These are phyloP conservation scores for Darksidea phi DNA, from an alignment of 495 filamentous ascomycete species.

Conservation along the genomic window DNA sequence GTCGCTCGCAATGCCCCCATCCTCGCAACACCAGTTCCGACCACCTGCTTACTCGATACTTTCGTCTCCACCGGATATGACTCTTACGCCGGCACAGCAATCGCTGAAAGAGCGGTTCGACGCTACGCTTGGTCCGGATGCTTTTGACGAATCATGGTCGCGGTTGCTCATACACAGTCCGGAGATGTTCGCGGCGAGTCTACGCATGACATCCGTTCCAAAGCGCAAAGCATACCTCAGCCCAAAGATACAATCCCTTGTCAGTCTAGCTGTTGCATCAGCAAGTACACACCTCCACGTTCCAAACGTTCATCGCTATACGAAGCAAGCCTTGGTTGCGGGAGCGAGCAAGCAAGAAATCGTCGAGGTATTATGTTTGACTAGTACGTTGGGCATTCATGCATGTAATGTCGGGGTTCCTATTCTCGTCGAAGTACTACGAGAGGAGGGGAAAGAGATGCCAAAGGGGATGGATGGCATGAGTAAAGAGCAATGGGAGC, in stretches of 20 bases:
- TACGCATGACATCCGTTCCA: conserved; percentile 38
- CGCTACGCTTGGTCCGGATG: conserved; percentile 3
- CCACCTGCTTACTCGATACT: conserved; percentile 7
- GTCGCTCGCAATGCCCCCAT: not conserved
- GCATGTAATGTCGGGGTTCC: conserved; percentile 50
- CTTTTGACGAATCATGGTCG: conserved; percentile 33
- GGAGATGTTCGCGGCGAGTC: conserved; percentile 41
- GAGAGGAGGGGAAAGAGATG: conserved; percentile 41
- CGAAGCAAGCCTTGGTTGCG: conserved; percentile 35
- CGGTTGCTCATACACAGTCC: conserved; percentile 40
- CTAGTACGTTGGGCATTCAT: conserved; percentile 47
- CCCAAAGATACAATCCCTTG: conserved; percentile 45
- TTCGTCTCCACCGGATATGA: conserved; percentile 1
- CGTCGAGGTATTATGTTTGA: conserved; percentile 46
- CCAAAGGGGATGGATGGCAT: conserved; percentile 28
- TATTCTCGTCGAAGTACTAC: conserved; percentile 46
- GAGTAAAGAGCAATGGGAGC: conserved; percentile 33
- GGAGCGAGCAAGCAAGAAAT: conserved; percentile 46
- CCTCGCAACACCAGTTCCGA: not conserved
- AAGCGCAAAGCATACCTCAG: conserved; percentile 41
- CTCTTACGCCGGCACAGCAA: conserved; percentile 11
- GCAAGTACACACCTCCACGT: conserved; percentile 46
- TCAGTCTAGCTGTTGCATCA: conserved; percentile 45
- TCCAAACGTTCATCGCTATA: conserved; percentile 43
- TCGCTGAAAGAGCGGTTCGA: conserved; percentile 20